Evolutionary conservation across 2,329 filamentous ascomycete species (phyloP).

Genomic region (Chaetomiaceae sp.): DNA sequence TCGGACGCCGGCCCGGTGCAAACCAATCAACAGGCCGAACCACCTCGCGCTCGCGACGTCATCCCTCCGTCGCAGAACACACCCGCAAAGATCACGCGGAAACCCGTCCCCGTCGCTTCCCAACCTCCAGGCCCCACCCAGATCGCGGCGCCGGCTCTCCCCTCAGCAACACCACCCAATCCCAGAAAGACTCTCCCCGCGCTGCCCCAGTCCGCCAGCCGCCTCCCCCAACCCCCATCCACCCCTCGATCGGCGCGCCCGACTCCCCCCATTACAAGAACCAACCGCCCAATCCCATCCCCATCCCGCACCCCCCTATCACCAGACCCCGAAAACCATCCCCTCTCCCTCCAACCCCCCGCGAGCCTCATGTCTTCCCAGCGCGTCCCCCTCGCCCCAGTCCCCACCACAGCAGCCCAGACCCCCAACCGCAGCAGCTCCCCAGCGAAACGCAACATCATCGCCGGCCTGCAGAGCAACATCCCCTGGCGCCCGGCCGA

Average conservation of each 20-base stretch:
- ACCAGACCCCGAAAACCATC: slow-evolving; percentile 75
- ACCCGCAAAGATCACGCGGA: slow-evolving; percentile 16
- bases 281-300: slow-evolving; percentile 48
- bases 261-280: background rate
- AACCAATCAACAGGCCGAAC: slow-evolving; percentile 13
- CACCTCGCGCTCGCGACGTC: slow-evolving; percentile 13
- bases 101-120: slow-evolving; percentile 6
- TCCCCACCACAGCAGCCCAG: slow-evolving; percentile 40
- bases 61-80: slow-evolving; percentile 7
- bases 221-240: slow-evolving; percentile 31
- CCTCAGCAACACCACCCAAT: slow-evolving; percentile 18
- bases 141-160: too few relatives aligned
- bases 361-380: slow-evolving; percentile 31
- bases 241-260: slow-evolving; percentile 38
- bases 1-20: too few relatives aligned
- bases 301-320: slow-evolving; percentile 68
- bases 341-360: slow-evolving; percentile 57
- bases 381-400: slow-evolving; percentile 43
- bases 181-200: slow-evolving; percentile 30
- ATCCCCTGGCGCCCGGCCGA: slow-evolving; percentile 69
- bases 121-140: background rate
- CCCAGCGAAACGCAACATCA: slow-evolving; percentile 57
- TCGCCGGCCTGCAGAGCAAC: slow-evolving; percentile 52
- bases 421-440: slow-evolving; percentile 47
- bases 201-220: slow-evolving; percentile 23